A percentile compares a stretch with the other conserved stretches of the same genome.
Evolutionary conservation across 345 rosid species (phyloP).

Genomic region (Eucalyptus guilfoylei): DNA sequence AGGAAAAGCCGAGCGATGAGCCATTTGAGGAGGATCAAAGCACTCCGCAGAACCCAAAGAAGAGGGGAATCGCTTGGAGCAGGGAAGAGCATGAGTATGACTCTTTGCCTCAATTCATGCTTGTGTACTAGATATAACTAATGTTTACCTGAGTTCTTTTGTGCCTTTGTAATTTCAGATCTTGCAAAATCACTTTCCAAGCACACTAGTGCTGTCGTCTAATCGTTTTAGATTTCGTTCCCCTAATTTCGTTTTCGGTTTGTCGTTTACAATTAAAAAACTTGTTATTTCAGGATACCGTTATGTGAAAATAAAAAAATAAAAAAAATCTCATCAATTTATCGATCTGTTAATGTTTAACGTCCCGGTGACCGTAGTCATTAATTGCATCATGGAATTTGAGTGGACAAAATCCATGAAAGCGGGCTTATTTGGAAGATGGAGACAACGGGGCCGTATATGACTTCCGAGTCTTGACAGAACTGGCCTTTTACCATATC

Average conservation of each 20-base stretch:
- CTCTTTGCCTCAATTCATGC: background rate
- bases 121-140: background rate
- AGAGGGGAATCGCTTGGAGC: background rate
- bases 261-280: background rate
- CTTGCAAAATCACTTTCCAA: background rate
- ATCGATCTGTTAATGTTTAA: background rate
- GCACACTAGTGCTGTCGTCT: background rate
- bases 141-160: background rate
- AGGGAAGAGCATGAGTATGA: background rate
- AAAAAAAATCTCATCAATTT: background rate
- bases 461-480: background rate
- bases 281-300: no score
- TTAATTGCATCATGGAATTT: background rate
- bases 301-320: background rate
- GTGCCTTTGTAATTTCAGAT: background rate
- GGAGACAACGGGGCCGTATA: background rate
- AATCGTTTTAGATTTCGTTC: background rate
- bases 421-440: background rate
- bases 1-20: background rate
- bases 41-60: background rate
- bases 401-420: background rate
- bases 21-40: background rate
- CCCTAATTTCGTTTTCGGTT: background rate
- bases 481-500: background rate
- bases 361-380: accelerated